Base-by-base conservation (phyloP, 805 yeast species). In the Clavispora vitiphila region DNA sequence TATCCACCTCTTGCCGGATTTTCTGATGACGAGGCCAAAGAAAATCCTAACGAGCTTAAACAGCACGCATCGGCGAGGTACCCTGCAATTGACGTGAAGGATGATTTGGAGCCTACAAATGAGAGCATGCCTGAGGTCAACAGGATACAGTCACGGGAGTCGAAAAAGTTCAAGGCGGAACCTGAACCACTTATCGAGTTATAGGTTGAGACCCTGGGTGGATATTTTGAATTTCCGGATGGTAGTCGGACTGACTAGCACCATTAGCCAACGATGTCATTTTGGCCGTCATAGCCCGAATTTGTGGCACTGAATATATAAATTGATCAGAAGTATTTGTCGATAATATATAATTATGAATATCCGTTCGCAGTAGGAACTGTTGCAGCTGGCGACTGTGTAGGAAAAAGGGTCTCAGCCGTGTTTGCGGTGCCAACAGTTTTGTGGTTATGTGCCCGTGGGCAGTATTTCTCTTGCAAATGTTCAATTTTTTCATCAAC, bases 161-260 rank as follows among this genome's bases (percentile, higher is more conserved):
- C 43, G 14, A 40, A 38, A 38, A 51, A 46, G 43, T 49, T 10
- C 39, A 43, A 39, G 32, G 43, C 57, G 11, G 72, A 66, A 46
- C 72, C 72, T 7, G 71, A 65, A 44, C 69, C 71, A 14, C 60
- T 69, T 40, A 69, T 69, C 41, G 74, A 69, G 46, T 49, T 69
- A 32, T 67, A 53, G 20, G 5, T 4, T 9, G 30, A 3, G 26
- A 24, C 10, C 4, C 5, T 24, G 26, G 6, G 4, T 24, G 5
- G 10, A 24, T 4, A 24, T 4, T 24, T 24, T 8, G 11, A 7
- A 11, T 5, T 8, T 21, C 22, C 22, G 8, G 22, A 21, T 5
- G 8, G 7, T 21, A 21, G 22, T 21, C 22, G 22, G 8, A 21
- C 5, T 21, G 5, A 8, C 22, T n/a, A n/a, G n/a, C n/a, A n/a